Evolutionary conservation across 1,139 yeast species (phyloP).

Genomic region (Candida sanyaensis): DNA sequence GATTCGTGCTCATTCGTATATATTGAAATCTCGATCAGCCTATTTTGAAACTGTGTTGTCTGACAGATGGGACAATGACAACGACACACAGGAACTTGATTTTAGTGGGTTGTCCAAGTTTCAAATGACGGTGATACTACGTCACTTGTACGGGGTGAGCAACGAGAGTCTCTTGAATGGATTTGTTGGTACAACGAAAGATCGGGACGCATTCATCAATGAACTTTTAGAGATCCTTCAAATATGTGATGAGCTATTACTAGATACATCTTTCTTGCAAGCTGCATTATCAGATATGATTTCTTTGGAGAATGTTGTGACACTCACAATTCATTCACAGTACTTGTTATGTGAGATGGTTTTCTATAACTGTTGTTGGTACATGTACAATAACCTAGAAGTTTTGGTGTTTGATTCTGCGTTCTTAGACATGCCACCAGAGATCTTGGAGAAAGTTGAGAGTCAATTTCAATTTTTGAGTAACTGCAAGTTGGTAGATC

Average conservation of each 20-base stretch:
- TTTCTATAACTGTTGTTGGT: conserved; percentile 65
- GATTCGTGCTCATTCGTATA: conserved; percentile 46
- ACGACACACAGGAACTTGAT: conserved; percentile 24
- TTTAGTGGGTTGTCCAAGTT: conserved; percentile 44
- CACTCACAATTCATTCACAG: conserved; percentile 60
- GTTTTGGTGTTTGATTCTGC: conserved; percentile 55
- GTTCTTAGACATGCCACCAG: conserved; percentile 30
- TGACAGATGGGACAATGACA: conserved; percentile 49
- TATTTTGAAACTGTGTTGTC: conserved; percentile 65
- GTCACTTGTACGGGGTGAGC: conserved; percentile 59
- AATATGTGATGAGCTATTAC: conserved; percentile 62
- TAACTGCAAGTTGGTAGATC: conserved; percentile 16
- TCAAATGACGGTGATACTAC: conserved; percentile 54
- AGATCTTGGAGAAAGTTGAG: conserved; percentile 31
- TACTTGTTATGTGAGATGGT: conserved; percentile 54
- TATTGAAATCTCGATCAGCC: conserved; percentile 58
- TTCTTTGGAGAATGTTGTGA: conserved; percentile 57
- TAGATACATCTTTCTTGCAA: conserved; percentile 44
- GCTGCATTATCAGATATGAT: conserved; percentile 65
- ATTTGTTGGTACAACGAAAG: conserved; percentile 21
- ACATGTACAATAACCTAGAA: conserved; percentile 66
- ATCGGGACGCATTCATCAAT: conserved; percentile 48
- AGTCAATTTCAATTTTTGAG: conserved; percentile 20
- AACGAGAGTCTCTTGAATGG: conserved; percentile 47
- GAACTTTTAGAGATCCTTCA: conserved; percentile 60